Evolutionary conservation across 352 stramenopile genomes (phyloP), one percentile per base, ranked within the genome.

Genomic region (Hyphochytrium catenoides): DNA sequence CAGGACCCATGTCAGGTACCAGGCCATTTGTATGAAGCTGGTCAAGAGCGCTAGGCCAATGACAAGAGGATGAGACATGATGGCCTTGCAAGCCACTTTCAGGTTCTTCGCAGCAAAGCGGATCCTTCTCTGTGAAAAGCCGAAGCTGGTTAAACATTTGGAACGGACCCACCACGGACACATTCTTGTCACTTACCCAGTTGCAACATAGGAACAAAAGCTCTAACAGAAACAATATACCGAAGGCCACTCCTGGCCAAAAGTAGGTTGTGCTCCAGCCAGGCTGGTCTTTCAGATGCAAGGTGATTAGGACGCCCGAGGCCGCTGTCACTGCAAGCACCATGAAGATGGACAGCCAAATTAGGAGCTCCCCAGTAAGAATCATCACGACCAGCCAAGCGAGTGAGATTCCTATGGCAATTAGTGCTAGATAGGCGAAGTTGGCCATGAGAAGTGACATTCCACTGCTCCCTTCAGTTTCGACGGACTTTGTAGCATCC

Each of bases 21-120:
- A 95, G 26, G 52, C 51, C 36, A 90, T 59, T 47, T 88, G 67
- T 3, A 89, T 44, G 15, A 71, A 31, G n/a, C 87, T 56, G 50
- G 76, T 83, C 12, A 73, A 35, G 5, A 86, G 63, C 0, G 74
- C 72, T 15, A 82, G 51, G 8, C 74, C 22, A 31, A 91, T 57
- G 31, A 74, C 69, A 42, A 83, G 81, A 24, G 59, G 59, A 35
- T 91, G 59, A 0, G 57, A 56, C 36, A 86, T 73, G 26, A 94
- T 61, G 11, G 78, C 78, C 4, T 56, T 62, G 15, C 83, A 59
- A 0, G 73, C 82, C 25, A 87, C 74, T 20, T 74, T 60, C 16
- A 95, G 52, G 46, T 93, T 83, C 6, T 73, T 69, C 9, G 74
- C 62, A 2, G 79, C 79, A 56, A 94, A 94, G 24, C n/a, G n/a